Percentiles rank a stretch among this genome's conserved stretches.
phyloP scores from a whole-genome alignment of 2,329 filamentous ascomycete species.

The Fusarium tanahbumbuense region DNA sequence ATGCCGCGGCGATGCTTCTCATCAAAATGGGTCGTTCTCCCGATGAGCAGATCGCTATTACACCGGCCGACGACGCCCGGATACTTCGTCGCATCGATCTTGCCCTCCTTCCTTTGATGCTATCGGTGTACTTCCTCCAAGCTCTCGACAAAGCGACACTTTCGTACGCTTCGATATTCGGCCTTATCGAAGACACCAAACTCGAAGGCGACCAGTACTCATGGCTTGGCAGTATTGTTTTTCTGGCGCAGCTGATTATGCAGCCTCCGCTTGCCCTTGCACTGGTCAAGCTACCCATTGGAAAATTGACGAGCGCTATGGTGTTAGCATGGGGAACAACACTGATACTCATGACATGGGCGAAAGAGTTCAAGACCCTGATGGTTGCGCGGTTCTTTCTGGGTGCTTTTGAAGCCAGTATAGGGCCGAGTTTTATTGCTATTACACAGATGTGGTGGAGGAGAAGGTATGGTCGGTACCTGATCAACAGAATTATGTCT shows the following conservation, averaged over 20 bases:
- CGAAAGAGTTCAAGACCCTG: conserved; percentile 60
- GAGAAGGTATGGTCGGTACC: conserved; percentile 51
- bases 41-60: conserved; percentile 49
- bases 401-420: conserved; percentile 65
- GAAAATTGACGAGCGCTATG: conserved; percentile 69
- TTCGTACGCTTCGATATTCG: conserved; percentile 72
- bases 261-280: conserved; percentile 67
- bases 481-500: neutral
- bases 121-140: conserved; percentile 72
- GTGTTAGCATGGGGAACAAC: conserved; percentile 67
- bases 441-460: conserved; percentile 73
- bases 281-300: conserved; percentile 69
- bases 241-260: conserved; percentile 69
- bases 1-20: conserved; percentile 60
- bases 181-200: conserved; percentile 67
- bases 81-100: conserved; percentile 55
- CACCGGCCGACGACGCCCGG: conserved; percentile 51
- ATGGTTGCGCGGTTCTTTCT: conserved; percentile 66
- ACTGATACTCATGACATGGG: conserved; percentile 63
- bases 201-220: conserved; percentile 68
- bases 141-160: conserved; percentile 72
- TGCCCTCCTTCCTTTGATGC: conserved; percentile 59
- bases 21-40: conserved; percentile 54
- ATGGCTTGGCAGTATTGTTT: conserved; percentile 71
- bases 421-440: conserved; percentile 64